A percentile compares a stretch with the other conserved stretches of the same genome.
Conservation (phyloP, 345 rosid species). For the Litchi chinensis region DNA sequence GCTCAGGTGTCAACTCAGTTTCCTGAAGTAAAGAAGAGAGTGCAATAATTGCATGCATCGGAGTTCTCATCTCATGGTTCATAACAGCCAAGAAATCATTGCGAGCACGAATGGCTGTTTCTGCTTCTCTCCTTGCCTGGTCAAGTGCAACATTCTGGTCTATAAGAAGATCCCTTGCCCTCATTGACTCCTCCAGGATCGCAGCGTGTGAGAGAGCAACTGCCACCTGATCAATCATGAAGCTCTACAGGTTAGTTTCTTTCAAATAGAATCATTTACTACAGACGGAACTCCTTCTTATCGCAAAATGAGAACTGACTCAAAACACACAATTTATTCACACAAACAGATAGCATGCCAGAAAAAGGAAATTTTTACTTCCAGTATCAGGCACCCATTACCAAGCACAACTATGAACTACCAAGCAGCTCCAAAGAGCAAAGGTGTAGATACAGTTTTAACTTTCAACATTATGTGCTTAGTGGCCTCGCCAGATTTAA, state of each 20-base stretch:
- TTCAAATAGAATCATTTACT: not conserved
- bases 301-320: not conserved
- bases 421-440: slow-evolving; percentile 4
- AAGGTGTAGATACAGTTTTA: not conserved
- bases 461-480: not conserved
- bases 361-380: not conserved
- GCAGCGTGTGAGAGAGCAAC: slow-evolving; percentile 99
- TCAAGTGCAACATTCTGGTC: slow-evolving; percentile 97
- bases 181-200: slow-evolving; percentile 94
- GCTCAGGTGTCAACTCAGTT: slow-evolving; percentile 92
- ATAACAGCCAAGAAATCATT: slow-evolving; percentile 98
- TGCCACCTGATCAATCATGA: slow-evolving; percentile 66
- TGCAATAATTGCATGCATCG: slow-evolving; percentile 97
- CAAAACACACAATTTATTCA: not conserved
- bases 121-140: slow-evolving; percentile 91
- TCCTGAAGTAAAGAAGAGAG: slow-evolving; percentile 97
- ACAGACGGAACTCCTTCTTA: not conserved
- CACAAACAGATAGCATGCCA: not conserved
- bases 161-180: slow-evolving; percentile 97
- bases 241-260: slow-evolving; percentile 15
- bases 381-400: not conserved
- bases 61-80: slow-evolving; percentile 99
- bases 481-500: not conserved
- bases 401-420: not conserved
- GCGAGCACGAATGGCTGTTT: slow-evolving; percentile 92